Evolutionary conservation across 2,329 filamentous ascomycete genomes (phyloP).

Genomic region (Fusarium duplospermum): DNA sequence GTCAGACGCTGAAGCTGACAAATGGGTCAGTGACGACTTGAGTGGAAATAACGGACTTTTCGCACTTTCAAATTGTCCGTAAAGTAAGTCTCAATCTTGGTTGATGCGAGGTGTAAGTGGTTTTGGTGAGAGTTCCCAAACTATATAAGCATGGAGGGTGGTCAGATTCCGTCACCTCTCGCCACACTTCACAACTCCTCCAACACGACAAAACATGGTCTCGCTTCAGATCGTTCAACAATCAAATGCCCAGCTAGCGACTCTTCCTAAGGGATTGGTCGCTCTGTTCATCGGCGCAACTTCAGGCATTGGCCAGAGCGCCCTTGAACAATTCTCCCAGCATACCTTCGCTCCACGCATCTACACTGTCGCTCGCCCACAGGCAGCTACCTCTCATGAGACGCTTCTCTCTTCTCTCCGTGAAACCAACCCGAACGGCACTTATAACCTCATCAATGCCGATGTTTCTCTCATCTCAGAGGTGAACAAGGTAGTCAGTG

Average conservation of each 20-base stretch:
- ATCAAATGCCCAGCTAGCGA: background rate
- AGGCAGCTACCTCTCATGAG: background rate
- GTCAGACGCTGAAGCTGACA: background rate
- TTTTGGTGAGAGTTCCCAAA: background rate
- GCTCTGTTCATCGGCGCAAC: constrained; percentile 23
- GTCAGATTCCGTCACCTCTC: background rate
- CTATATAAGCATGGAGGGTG: background rate
- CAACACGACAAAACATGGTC: background rate
- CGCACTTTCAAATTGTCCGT: background rate
- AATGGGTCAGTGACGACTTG: background rate
- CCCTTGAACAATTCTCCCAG: constrained; percentile 21
- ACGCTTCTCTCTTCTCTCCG: background rate
- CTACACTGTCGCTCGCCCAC: constrained; percentile 15
- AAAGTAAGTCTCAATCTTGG: background rate
- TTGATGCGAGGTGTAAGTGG: background rate
- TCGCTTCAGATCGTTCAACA: background rate
- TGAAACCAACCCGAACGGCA: background rate
- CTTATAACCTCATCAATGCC: background rate
- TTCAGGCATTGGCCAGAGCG: constrained; percentile 30
- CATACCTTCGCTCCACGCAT: constrained; percentile 19
- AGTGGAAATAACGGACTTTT: background rate
- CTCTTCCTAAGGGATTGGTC: background rate
- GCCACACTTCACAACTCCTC: background rate
- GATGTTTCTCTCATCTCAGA: constrained; percentile 1
- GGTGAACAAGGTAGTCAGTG: background rate